Percentiles rank a stretch among this genome's conserved stretches.
Evolutionary conservation across 495 filamentous ascomycete genomes (phyloP).

Genomic region (Penicillium diatomitis): DNA sequence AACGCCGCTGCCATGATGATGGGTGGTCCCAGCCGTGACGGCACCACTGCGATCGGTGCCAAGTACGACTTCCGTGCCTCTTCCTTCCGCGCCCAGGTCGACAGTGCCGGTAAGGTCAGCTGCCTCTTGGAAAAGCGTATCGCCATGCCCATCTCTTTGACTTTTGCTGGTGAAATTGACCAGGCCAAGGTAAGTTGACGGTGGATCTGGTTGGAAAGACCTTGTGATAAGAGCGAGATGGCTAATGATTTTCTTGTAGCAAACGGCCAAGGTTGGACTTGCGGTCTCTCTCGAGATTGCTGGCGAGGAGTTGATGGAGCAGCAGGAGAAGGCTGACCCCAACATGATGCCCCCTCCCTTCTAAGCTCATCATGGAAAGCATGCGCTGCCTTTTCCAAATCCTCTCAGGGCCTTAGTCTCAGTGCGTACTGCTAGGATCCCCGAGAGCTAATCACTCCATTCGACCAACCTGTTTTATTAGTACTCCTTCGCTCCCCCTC

Average conservation of each 20-base stretch:
- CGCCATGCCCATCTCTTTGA: constrained; percentile 78
- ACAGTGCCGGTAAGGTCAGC: constrained; percentile 86
- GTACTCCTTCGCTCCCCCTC: constrained; percentile 32
- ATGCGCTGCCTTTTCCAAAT: neutral
- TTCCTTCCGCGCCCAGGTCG: constrained; percentile 89
- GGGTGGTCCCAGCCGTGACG: constrained; percentile 66
- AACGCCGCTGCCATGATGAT: constrained; percentile 54
- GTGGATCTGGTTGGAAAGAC: neutral
- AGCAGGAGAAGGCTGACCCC: constrained; percentile 61
- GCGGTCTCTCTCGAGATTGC: constrained; percentile 89
- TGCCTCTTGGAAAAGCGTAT: constrained; percentile 93
- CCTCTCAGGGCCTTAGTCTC: constrained; percentile 1
- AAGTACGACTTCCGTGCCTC: constrained; percentile 98
- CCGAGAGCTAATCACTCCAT: constrained; percentile 19
- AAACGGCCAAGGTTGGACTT: constrained; percentile 88
- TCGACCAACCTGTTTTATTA: constrained; percentile 36
- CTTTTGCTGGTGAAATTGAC: constrained; percentile 95
- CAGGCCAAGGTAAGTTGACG: constrained; percentile 70
- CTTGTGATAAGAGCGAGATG: neutral
- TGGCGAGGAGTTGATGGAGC: constrained; percentile 83
- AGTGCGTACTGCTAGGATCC: constrained; percentile 1
- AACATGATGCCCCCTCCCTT: constrained; percentile 44
- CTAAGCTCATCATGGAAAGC: constrained; percentile 25
- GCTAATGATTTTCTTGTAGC: constrained; percentile 43
- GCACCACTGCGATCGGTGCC: constrained; percentile 80